Conservation (phyloP, 2,329 filamentous ascomycete species). For the Xylariales sp. region DNA sequence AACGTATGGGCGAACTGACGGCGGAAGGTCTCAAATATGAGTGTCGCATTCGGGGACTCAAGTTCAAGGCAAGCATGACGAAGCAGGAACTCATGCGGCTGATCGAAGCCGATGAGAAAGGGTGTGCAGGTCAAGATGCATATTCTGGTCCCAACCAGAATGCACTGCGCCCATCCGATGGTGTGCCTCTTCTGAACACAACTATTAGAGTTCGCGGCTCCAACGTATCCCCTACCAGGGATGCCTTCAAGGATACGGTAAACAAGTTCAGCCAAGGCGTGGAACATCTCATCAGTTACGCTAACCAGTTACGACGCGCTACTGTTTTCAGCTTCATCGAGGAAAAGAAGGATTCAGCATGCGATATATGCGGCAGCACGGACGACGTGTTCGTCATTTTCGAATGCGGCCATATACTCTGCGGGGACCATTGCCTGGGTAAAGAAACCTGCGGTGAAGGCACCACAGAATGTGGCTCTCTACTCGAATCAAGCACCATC, state of each 20-base stretch:
- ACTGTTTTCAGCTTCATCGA: slow-evolving; percentile 9
- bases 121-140: not conserved
- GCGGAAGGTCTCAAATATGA: not conserved
- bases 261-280: slow-evolving; percentile 1
- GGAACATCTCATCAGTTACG: not conserved
- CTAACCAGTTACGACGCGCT: not conserved
- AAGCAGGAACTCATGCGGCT: not conserved
- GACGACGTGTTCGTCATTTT: slow-evolving; percentile 15
- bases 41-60: slow-evolving; percentile 2
- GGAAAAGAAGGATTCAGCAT: not conserved
- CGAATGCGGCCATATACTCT: slow-evolving; percentile 26
- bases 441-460: slow-evolving; percentile 14
- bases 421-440: slow-evolving; percentile 13
- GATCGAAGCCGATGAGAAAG: not conserved
- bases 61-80: not conserved
- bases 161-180: not conserved
- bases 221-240: not conserved
- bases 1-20: not conserved
- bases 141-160: not conserved
- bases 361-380: slow-evolving; percentile 13
- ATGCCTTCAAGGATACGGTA: slow-evolving; percentile 3
- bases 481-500: slow-evolving; percentile 8
- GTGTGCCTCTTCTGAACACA: not conserved
- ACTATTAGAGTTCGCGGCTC: slow-evolving; percentile 1
- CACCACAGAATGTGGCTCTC: slow-evolving; percentile 10